phyloP scores from a whole-genome alignment of 2,329 filamentous ascomycete species.

The Diaporthe vaccinii region DNA sequence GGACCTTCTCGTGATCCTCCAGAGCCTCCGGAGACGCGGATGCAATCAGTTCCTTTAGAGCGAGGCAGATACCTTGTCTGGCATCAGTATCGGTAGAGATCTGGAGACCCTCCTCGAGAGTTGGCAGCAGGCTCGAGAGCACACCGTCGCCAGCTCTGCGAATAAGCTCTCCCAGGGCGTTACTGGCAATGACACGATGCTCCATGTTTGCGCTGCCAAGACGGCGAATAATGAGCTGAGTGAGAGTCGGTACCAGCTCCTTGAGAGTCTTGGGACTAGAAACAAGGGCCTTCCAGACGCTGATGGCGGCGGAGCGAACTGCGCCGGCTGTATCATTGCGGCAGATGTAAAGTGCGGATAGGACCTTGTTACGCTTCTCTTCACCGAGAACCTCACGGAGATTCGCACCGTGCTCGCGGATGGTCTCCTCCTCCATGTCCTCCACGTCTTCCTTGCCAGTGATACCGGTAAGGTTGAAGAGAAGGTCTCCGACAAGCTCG shows the following conservation, averaged over 20 bases:
- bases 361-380: conserved; percentile 95
- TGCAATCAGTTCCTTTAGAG: conserved; percentile 90
- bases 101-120: conserved; percentile 90
- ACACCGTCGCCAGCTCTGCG: conserved; percentile 97
- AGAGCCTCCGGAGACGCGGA: conserved; percentile 90
- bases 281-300: conserved; percentile 97
- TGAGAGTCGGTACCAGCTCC: conserved; percentile 94
- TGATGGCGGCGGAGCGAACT: conserved; percentile 89
- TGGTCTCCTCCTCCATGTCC: conserved; percentile 81
- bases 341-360: conserved; percentile 98
- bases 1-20: conserved; percentile 93
- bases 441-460: conserved; percentile 83
- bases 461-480: conserved; percentile 98
- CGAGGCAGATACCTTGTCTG: conserved; percentile 97
- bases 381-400: conserved; percentile 93
- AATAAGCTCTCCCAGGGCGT: conserved; percentile 95
- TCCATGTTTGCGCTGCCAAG: conserved; percentile 97
- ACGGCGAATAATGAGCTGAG: conserved; percentile 92
- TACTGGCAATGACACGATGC: conserved; percentile 98
- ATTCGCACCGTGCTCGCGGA: conserved; percentile 91
- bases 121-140: conserved; percentile 87
- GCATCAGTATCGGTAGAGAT: conserved; percentile 91
- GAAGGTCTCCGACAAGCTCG: conserved; percentile 93
- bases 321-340: conserved; percentile 95
- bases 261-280: conserved; percentile 92